Base-by-base conservation (phyloP, 495 filamentous ascomycete species). In the Tuber microsphaerosporum region DNA sequence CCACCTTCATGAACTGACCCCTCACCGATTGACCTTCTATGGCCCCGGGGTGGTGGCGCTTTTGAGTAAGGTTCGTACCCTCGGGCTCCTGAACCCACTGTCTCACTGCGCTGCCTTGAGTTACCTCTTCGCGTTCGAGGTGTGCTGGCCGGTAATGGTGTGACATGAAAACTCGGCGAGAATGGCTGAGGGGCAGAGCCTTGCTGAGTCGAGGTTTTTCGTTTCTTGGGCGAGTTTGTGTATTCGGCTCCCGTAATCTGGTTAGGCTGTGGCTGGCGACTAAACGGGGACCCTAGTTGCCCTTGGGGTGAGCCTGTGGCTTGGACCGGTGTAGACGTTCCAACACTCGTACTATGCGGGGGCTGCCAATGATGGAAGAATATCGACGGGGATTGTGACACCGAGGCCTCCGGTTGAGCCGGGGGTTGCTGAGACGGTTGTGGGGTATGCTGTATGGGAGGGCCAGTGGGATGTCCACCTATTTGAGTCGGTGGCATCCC, bases 351-450 rank as follows among this genome's bases (percentile, higher is more conserved):
- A 10, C 88, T 87, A 20, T 85, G 86, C 41, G 93, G 94, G 8
- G 94, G 94, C 73, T 93, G 90, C 92, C 92, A 97, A 81, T 97
- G 93, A 81, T 97, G 94, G 76, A 97, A 97, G 82, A 93, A 96
- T 71, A 97, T 91, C 20, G 90, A 89, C 1, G 90, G 87, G 10
- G 92, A 90, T 41, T 76, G 81, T 31, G 65, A 70, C n/a, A 65
- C 56, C 6, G 46, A 5, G 75, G 72, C 26, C 77, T 74, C 45
- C 70, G 77, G 70, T 69, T 88, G 85, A 73, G 87, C 82, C 70
- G 84, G 84, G 72, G 90, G 87, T 74, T 90, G 87, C 74, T 88
- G 87, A 71, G 88, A 86, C n/a, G 85, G 83, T 44, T 84, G 82
- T 68, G 88, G 87, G 46, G 87, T 77, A 74, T 88, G 88, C 73